These are phyloP conservation scores for Seiridium unicorne DNA, from an alignment of 2,329 filamentous ascomycete species.

Conservation along the genomic window DNA sequence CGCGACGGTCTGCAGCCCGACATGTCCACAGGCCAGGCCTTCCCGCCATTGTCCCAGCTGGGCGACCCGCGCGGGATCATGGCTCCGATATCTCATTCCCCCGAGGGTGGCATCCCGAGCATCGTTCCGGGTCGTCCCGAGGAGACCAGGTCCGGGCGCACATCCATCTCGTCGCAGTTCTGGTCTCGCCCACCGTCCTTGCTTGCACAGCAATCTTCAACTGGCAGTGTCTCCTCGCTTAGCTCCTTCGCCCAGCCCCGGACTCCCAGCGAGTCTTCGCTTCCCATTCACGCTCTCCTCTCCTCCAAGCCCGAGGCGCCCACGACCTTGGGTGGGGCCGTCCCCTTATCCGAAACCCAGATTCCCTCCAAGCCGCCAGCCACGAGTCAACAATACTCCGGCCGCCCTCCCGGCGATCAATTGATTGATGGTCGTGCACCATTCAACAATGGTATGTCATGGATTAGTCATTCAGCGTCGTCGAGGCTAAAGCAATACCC, in stretches of 20 bases:
- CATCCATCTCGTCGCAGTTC: slow-evolving; percentile 20
- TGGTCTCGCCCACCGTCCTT: slow-evolving; percentile 37
- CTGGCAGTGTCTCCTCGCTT: slow-evolving; percentile 39
- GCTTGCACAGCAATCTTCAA: slow-evolving; percentile 45
- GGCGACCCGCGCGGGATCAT: slow-evolving; percentile 19
- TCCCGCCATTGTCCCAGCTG: slow-evolving; percentile 16
- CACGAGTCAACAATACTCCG: slow-evolving; percentile 3
- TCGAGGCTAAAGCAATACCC: slow-evolving; percentile 2
- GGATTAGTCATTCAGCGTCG: not conserved
- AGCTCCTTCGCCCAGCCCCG: slow-evolving; percentile 39
- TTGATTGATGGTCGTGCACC: not conserved
- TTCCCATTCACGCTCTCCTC: slow-evolving; percentile 55
- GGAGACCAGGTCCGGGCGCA: slow-evolving; percentile 11
- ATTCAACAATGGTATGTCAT: slow-evolving; percentile 1
- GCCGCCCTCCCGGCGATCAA: slow-evolving; percentile 7
- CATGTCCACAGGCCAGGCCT: slow-evolving; percentile 10
- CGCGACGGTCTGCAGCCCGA: slow-evolving; percentile 18
- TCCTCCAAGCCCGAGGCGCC: slow-evolving; percentile 34
- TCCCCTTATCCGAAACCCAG: not conserved
- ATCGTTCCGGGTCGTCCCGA: slow-evolving; percentile 15
- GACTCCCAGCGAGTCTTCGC: slow-evolving; percentile 46
- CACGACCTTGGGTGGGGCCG: slow-evolving; percentile 12
- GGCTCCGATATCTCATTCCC: slow-evolving; percentile 19
- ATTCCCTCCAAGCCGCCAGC: not conserved
- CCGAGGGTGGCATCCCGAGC: slow-evolving; percentile 19